Conservation (phyloP, 345 rosid genomes). For the Alliaria petiolata region DNA sequence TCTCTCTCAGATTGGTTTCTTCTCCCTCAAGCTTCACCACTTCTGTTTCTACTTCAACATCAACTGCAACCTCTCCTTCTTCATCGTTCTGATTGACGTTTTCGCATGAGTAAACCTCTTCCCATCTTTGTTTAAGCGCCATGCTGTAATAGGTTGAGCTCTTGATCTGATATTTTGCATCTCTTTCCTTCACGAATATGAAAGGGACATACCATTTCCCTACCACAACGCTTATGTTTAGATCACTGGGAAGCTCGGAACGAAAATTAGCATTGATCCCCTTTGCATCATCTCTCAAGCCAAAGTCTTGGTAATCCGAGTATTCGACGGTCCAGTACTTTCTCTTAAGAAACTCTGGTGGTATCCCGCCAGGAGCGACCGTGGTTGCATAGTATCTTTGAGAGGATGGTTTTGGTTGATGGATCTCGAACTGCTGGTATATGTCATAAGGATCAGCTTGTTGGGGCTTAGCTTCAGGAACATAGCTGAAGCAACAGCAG, state of each 20-base stretch:
- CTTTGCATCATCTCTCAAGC: slow-evolving; percentile 46
- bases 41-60: slow-evolving; percentile 36
- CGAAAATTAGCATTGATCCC: slow-evolving; percentile 45
- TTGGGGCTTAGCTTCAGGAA: slow-evolving; percentile 36
- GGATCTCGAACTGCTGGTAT: slow-evolving; percentile 42
- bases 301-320: slow-evolving; percentile 22
- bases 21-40: slow-evolving; percentile 32
- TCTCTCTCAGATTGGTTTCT: background rate
- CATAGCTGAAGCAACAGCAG: slow-evolving; percentile 33
- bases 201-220: slow-evolving; percentile 78
- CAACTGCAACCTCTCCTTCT: slow-evolving; percentile 20
- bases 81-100: background rate
- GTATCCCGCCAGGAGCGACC: slow-evolving; percentile 35
- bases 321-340: slow-evolving; percentile 42
- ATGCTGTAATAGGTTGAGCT: slow-evolving; percentile 45
- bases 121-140: slow-evolving; percentile 59
- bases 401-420: background rate
- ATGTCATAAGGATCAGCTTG: slow-evolving; percentile 36
- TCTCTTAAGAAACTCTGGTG: slow-evolving; percentile 45
- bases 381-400: slow-evolving; percentile 37
- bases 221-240: slow-evolving; percentile 28
- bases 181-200: slow-evolving; percentile 48
- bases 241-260: slow-evolving; percentile 36
- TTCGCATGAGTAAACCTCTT: slow-evolving; percentile 38
- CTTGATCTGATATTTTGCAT: slow-evolving; percentile 35